Percentiles rank a stretch among this genome's conserved stretches.
Conservation (phyloP, 805 yeast species). For the Priceomyces haplophilus region DNA sequence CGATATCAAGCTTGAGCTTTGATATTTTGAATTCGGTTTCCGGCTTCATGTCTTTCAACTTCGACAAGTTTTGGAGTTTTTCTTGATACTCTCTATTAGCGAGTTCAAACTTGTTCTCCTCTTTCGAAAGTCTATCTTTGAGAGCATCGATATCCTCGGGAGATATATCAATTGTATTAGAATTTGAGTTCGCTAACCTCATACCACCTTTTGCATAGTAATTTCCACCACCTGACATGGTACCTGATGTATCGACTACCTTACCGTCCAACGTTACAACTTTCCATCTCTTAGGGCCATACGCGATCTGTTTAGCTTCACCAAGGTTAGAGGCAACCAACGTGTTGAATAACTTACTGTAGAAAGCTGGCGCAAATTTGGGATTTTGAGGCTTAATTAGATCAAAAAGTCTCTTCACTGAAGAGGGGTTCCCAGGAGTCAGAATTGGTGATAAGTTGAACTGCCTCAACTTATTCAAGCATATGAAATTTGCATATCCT, state of each 20-base stretch:
- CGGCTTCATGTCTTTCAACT: constrained; percentile 64
- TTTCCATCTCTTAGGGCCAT: constrained; percentile 72
- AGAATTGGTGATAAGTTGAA: constrained; percentile 55
- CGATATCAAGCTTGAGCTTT: constrained; percentile 60
- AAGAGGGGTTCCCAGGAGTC: constrained; percentile 63
- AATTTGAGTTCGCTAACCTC: constrained; percentile 47
- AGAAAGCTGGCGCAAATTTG: constrained; percentile 81
- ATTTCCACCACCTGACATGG: constrained; percentile 95
- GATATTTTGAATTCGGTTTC: constrained; percentile 61
- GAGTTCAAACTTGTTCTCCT: constrained; percentile 52
- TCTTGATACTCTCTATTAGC: constrained; percentile 51
- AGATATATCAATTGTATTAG: constrained; percentile 35
- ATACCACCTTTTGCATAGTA: constrained; percentile 70
- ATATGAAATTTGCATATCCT: constrained; percentile 87
- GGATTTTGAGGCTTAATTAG: constrained; percentile 65
- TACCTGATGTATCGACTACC: constrained; percentile 88
- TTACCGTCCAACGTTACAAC: constrained; percentile 94
- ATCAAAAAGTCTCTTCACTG: constrained; percentile 81
- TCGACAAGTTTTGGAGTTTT: constrained; percentile 58
- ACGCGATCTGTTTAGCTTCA: constrained; percentile 87
- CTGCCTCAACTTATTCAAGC: constrained; percentile 68
- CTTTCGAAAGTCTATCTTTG: constrained; percentile 47
- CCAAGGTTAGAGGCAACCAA: constrained; percentile 75
- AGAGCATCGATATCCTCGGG: constrained; percentile 56
- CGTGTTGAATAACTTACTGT: constrained; percentile 81